Evolutionary conservation across 768 basidiomycete genomes (phyloP), one percentile per base, ranked within the genome.

Genomic region (Termitomyces bulborhizus): DNA sequence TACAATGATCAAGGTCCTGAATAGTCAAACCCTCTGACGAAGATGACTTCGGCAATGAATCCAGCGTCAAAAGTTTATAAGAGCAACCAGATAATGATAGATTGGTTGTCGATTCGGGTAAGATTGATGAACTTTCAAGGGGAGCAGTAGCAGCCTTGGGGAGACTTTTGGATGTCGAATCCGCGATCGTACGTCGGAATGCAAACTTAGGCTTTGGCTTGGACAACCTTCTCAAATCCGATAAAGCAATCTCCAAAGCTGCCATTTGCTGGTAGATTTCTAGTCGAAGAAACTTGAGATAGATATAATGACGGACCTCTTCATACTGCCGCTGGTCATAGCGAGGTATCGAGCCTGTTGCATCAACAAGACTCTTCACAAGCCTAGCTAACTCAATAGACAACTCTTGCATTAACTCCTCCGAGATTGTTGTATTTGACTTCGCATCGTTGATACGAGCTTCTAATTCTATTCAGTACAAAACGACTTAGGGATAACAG

Each of bases 261-360:
- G 81, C 84, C 54, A 92, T 66, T 80, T 85, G 85, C 90, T 93
- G 62, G 27, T 51, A 49, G 39, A 39, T 52, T 68, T 53, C 65
- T 36, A 51, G 37, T 53, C 32, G 41, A 37, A 47, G 24, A 52
- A 18, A 37, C 56, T 40, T 21, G 26, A 32, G 15, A 43, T 18
- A 21, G 39, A n/a, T 18, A 31, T 41, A 21, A 12, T 6, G 18
- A 73, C 83, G 52, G 60, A 90, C 89, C 62, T 73, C 69, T 66
- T 87, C 86, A 63, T 78, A 86, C 63, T 84, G 84, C 52, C 84
- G 77, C 63, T 87, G 89, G 67, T 90, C 88, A 63, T 89, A 90
- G 39, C 77, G 73, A 4, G 89, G 85, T 44, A 93, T 70, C 55
- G 77, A 81, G 6, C 78, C 77, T 8, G 80, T 82, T 5, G 85